phyloP scores from a whole-genome alignment of 1,284 basidiomycete species.

The Fomitopsis schrenkii region DNA sequence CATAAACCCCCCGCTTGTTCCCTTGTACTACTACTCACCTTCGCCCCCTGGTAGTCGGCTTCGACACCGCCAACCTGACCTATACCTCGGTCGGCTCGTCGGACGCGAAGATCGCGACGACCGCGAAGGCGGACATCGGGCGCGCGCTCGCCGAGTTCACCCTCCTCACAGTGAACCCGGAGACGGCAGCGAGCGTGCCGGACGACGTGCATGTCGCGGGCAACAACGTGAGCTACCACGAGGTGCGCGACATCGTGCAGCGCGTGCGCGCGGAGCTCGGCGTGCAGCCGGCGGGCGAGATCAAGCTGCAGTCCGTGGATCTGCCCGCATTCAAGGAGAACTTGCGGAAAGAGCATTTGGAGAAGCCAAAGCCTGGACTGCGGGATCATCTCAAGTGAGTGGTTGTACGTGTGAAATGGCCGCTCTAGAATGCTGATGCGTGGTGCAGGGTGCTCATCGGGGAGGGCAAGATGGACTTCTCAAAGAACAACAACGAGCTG shows the following conservation, averaged over 20 bases:
- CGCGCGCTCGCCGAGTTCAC: slow-evolving; percentile 23
- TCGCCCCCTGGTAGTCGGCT: slow-evolving; percentile 17
- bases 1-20: neutral
- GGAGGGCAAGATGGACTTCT: slow-evolving; percentile 23
- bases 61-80: slow-evolving; percentile 19
- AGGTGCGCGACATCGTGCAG: slow-evolving; percentile 16
- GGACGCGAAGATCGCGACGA: slow-evolving; percentile 15
- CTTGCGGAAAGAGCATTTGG: slow-evolving; percentile 8
- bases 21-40: neutral
- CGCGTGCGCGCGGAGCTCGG: slow-evolving; percentile 10
- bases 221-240: slow-evolving; percentile 10
- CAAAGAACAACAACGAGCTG: slow-evolving; percentile 24
- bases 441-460: slow-evolving; percentile 21
- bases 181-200: slow-evolving; percentile 17
- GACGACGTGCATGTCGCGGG: slow-evolving; percentile 23
- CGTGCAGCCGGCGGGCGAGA: slow-evolving; percentile 8
- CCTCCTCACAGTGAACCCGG: slow-evolving; percentile 20
- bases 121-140: slow-evolving; percentile 23
- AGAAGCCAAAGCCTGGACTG: slow-evolving; percentile 6
- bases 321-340: slow-evolving; percentile 9
- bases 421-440: neutral
- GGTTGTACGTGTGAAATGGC: neutral
- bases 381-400: slow-evolving; percentile 5
- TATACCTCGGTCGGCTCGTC: slow-evolving; percentile 21
- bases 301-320: slow-evolving; percentile 16